Conservation (phyloP, 495 filamentous ascomycete species). For the Collariella sp. region DNA sequence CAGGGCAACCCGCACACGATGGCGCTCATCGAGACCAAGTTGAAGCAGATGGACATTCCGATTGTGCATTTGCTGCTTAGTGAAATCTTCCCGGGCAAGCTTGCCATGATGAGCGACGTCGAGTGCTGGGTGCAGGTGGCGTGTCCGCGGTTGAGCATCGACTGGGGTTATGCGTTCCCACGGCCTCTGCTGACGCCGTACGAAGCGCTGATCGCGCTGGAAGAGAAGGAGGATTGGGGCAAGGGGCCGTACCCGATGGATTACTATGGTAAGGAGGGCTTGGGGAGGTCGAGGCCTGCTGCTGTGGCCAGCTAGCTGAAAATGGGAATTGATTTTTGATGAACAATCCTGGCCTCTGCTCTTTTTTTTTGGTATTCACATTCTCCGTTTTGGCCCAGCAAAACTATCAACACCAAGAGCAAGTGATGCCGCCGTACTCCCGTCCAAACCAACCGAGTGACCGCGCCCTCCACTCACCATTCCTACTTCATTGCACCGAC, state of each 20-base stretch:
- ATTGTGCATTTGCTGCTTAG: conserved; percentile 76
- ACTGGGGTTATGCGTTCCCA: conserved; percentile 97
- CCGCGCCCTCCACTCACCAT: no score
- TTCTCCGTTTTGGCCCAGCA: neutral
- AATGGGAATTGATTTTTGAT: no score
- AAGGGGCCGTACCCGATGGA: conserved; percentile 92
- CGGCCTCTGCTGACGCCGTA: conserved; percentile 86
- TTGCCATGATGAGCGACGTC: conserved; percentile 84
- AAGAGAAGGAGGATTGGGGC: conserved; percentile 67
- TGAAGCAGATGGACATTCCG: conserved; percentile 59
- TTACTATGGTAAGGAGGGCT: conserved; percentile 87
- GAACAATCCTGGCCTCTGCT: neutral
- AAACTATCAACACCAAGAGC: no score
- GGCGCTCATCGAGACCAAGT: conserved; percentile 67
- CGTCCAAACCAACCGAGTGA: no score
- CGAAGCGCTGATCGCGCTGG: conserved; percentile 83
- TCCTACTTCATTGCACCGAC: no score
- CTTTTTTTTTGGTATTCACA: neutral
- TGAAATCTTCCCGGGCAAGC: conserved; percentile 93
- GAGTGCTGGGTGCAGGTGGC: conserved; percentile 98
- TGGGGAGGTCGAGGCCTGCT: conserved; percentile 64
- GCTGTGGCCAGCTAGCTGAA: conserved; percentile 2
- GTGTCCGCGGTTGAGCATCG: conserved; percentile 88
- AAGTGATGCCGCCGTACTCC: no score
- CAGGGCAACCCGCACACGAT: conserved; percentile 95